Evolutionary conservation across 2,329 filamentous ascomycete species (phyloP).

Genomic region (Ambrosiella xylebori): DNA sequence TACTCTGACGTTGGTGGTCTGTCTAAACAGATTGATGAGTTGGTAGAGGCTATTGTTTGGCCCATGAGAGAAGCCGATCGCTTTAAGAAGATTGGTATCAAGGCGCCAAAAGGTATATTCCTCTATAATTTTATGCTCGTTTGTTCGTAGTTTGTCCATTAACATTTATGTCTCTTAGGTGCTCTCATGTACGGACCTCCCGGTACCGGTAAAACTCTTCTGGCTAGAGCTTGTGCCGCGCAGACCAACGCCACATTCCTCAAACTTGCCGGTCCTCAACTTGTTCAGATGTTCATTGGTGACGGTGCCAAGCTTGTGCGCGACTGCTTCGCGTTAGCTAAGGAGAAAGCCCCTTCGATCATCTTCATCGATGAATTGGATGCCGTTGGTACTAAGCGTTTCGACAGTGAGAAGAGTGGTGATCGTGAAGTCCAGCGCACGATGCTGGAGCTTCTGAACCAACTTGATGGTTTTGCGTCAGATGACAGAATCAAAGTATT

Average conservation of each 20-base stretch:
- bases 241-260: slow-evolving; percentile 98
- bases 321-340: slow-evolving; percentile 92
- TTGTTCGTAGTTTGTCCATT: not conserved
- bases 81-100: slow-evolving; percentile 99
- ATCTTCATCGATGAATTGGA: slow-evolving; percentile 99
- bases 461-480: slow-evolving; percentile 93
- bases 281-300: slow-evolving; percentile 99
- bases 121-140: not conserved
- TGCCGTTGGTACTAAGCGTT: slow-evolving; percentile 95
- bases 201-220: slow-evolving; percentile 76
- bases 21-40: slow-evolving; percentile 97
- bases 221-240: slow-evolving; percentile 88
- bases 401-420: slow-evolving; percentile 95
- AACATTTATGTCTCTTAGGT: slow-evolving; percentile 33
- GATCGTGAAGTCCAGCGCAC: slow-evolving; percentile 96
- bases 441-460: slow-evolving; percentile 96
- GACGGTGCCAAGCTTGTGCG: slow-evolving; percentile 95
- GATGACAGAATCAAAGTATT: slow-evolving; percentile 95
- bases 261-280: slow-evolving; percentile 90
- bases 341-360: slow-evolving; percentile 96
- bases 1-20: slow-evolving; percentile 95
- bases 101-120: slow-evolving; percentile 80
- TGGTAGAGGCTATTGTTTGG: slow-evolving; percentile 97
- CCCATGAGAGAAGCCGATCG: slow-evolving; percentile 99
- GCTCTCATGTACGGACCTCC: slow-evolving; percentile 95